A percentile compares a stretch with the other conserved stretches of the same genome.
These are phyloP conservation scores for Pseudocercospora fijiensis DNA, from an alignment of 2,329 filamentous ascomycete species.

Conservation along the genomic window DNA sequence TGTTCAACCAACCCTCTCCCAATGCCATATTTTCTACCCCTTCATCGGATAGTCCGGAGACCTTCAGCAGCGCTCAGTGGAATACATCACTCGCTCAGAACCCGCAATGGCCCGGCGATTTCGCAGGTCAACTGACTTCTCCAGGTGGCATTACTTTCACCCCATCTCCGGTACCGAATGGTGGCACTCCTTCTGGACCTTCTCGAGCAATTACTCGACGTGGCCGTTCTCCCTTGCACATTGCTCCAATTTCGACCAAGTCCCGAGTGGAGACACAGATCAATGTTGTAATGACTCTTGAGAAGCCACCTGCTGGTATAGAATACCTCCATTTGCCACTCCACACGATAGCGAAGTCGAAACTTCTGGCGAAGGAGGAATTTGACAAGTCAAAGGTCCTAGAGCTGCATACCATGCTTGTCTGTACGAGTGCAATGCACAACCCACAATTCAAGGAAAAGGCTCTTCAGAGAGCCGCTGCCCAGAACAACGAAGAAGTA, in stretches of 20 bases:
- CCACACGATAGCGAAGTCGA: slow-evolving; percentile 91
- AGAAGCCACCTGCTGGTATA: slow-evolving; percentile 70
- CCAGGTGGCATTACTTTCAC: slow-evolving; percentile 37
- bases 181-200: slow-evolving; percentile 26
- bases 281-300: slow-evolving; percentile 76
- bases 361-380: slow-evolving; percentile 75
- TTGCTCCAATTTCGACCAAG: slow-evolving; percentile 55
- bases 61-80: slow-evolving; percentile 35
- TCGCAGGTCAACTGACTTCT: slow-evolving; percentile 35
- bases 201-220: slow-evolving; percentile 19
- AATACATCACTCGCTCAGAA: slow-evolving; percentile 33
- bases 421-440: slow-evolving; percentile 90
- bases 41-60: slow-evolving; percentile 38
- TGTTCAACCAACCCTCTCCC: slow-evolving; percentile 38
- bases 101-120: slow-evolving; percentile 37
- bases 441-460: slow-evolving; percentile 64
- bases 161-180: slow-evolving; percentile 38
- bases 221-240: slow-evolving; percentile 37
- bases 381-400: slow-evolving; percentile 69
- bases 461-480: slow-evolving; percentile 63
- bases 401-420: slow-evolving; percentile 76
- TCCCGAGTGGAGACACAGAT: slow-evolving; percentile 97
- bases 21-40: slow-evolving; percentile 41
- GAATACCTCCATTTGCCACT: slow-evolving; percentile 82
- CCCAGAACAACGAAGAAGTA: slow-evolving; percentile 45